Percentiles rank a stretch among this genome's conserved stretches.
Evolutionary conservation across 495 filamentous ascomycete genomes (phyloP).

Genomic region (Collariella sp.): DNA sequence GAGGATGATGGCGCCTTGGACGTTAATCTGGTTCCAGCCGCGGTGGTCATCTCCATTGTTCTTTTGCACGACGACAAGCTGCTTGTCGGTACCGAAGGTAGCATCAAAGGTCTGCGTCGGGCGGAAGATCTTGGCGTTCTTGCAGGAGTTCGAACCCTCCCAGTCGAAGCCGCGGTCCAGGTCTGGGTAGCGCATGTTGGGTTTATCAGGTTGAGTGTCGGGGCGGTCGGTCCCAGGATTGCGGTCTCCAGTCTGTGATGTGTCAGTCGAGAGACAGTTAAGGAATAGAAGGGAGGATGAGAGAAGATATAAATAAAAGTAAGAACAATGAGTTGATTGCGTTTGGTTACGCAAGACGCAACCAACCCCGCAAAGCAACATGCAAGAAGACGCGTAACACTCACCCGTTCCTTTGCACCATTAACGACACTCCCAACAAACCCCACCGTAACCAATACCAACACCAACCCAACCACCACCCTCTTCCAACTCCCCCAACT

Average conservation of each 20-base stretch:
- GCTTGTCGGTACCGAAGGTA: constrained; percentile 23
- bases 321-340: neutral
- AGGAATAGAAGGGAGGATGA: neutral
- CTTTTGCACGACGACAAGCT: constrained; percentile 25
- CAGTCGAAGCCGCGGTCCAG: constrained; percentile 14
- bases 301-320: neutral
- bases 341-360: neutral
- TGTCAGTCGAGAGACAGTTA: neutral
- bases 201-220: neutral
- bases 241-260: neutral
- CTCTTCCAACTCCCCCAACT: constrained; percentile 22
- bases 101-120: constrained; percentile 23
- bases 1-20: constrained; percentile 34
- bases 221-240: neutral
- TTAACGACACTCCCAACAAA: constrained; percentile 19
- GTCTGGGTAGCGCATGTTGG: constrained; percentile 21
- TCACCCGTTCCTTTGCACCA: constrained; percentile 20
- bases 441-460: constrained; percentile 26
- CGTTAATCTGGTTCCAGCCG: constrained; percentile 18
- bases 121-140: constrained; percentile 23
- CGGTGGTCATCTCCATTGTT: constrained; percentile 13
- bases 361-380: too few relatives aligned
- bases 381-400: constrained; percentile 12
- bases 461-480: constrained; percentile 15
- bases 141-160: constrained; percentile 16